Base-by-base conservation (phyloP, 805 yeast genomes). In the Kodamaea jinghongensis region DNA sequence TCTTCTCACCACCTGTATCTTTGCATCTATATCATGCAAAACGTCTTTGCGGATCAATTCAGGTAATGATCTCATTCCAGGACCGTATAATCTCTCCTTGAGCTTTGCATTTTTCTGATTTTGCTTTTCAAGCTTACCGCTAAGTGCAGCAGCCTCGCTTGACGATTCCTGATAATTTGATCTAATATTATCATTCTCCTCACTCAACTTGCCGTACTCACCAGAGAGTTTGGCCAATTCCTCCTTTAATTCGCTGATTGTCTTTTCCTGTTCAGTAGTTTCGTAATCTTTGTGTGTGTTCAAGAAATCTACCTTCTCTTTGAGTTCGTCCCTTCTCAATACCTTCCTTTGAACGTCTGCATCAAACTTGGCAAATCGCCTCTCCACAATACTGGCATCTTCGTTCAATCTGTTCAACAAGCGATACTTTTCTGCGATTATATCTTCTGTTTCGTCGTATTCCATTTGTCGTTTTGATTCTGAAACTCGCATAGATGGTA, bases 11-110 rank as follows among this genome's bases (percentile, higher is more conserved):
- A 55, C 53, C 17, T 42, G 44, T 44, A 67, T 55, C 27, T 50
- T 52, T 20, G 39, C 36, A 33, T 64, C 67, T 36, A 56, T 55
- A 17, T 48, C 53, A 11, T 56, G 45, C 1, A 60, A 28, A n/a
- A 61, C 66, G 29, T 68, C 72, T 38, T 57, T 59, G 25, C 55
- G 53, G 10, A 64, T 50, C 28, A 68, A 52, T 2, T 61, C 46
- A 1, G 73, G 73, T 17, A 69, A 50, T 1, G 58, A 41, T 17
- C 50, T 53, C 48, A 60, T 56, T 2, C 73, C 73, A 1, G 66
- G 64, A 0, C 70, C 68, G 27, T 51, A 50, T 4, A 60, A 30
- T 41, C 61, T 62, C 9, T 29, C 28, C 10, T 45, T 47, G 4
- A 65, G 46, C 28, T 39, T 42, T 0, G 13, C 22, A 30, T 56